phyloP scores from a whole-genome alignment of 2,329 filamentous ascomycete species.

The Neodidymelliopsis sp. region DNA sequence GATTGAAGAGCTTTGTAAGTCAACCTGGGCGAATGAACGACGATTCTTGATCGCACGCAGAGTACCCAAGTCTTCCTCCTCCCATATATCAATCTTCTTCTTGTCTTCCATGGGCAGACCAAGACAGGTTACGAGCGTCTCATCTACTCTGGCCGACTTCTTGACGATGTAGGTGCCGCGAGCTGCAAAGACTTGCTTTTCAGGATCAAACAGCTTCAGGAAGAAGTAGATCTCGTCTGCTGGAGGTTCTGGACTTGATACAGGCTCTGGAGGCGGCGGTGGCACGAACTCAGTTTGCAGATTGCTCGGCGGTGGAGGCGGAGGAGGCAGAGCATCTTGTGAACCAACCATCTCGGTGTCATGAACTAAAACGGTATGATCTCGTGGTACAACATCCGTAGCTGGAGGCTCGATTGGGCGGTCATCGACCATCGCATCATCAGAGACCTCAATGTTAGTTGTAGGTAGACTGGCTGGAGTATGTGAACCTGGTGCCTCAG shows the following conservation, averaged over 20 bases:
- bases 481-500: conserved; percentile 11
- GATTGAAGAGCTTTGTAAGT: conserved; percentile 43
- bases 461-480: conserved; percentile 3
- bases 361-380: conserved; percentile 28
- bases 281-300: conserved; percentile 24
- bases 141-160: conserved; percentile 45
- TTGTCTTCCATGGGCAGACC: conserved; percentile 41
- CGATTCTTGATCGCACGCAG: conserved; percentile 39
- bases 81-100: conserved; percentile 58
- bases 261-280: conserved; percentile 29
- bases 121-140: conserved; percentile 40
- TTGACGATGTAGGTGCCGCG: conserved; percentile 43
- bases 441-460: conserved; percentile 13
- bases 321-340: conserved; percentile 34
- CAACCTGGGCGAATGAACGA: conserved; percentile 43
- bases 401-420: conserved; percentile 4
- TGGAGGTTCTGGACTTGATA: conserved; percentile 31
- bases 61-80: conserved; percentile 52
- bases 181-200: conserved; percentile 44
- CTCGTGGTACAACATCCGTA: no score
- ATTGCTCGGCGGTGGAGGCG: conserved; percentile 35
- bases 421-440: conserved; percentile 38
- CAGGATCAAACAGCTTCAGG: conserved; percentile 50
- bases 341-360: conserved; percentile 50
- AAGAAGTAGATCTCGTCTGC: conserved; percentile 52